Conservation (phyloP, 176 grass and related monocot genomes). For the Sorghum bicolor region DNA sequence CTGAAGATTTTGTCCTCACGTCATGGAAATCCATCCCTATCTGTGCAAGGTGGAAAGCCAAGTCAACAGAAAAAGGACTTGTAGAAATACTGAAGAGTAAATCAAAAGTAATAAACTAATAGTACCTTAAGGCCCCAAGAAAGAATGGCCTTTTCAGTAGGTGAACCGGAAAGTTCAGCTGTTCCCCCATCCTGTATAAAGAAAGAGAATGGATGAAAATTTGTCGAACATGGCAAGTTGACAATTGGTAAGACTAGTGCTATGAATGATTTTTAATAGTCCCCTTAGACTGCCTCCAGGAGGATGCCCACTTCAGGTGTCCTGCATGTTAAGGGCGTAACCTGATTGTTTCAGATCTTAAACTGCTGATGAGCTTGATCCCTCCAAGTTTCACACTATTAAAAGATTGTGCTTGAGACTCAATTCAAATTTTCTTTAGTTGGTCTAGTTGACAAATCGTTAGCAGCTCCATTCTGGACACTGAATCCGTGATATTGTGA, state of each 20-base stretch:
- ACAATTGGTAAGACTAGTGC: neutral
- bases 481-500: neutral
- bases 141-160: slow-evolving; percentile 98
- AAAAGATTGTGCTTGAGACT: neutral
- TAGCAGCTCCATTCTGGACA: slow-evolving; percentile 2
- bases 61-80: neutral
- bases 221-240: neutral
- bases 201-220: slow-evolving; percentile 21
- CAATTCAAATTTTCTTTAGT: neutral
- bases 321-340: neutral
- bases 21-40: slow-evolving; percentile 77
- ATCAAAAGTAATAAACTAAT: slow-evolving; percentile 7
- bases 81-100: slow-evolving; percentile 15
- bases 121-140: slow-evolving; percentile 87
- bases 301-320: neutral
- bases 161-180: slow-evolving; percentile 68
- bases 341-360: slow-evolving; percentile 8
- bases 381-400: slow-evolving; percentile 8
- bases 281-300: neutral
- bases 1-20: slow-evolving; percentile 46
- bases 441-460: neutral
- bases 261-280: slow-evolving; percentile 21
- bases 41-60: slow-evolving; percentile 43
- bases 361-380: neutral
- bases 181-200: slow-evolving; percentile 59